Evolutionary conservation across 23 red algal species (phyloP), one percentile per base, ranked within the genome.

Genomic region (Agarophyton chilense): DNA sequence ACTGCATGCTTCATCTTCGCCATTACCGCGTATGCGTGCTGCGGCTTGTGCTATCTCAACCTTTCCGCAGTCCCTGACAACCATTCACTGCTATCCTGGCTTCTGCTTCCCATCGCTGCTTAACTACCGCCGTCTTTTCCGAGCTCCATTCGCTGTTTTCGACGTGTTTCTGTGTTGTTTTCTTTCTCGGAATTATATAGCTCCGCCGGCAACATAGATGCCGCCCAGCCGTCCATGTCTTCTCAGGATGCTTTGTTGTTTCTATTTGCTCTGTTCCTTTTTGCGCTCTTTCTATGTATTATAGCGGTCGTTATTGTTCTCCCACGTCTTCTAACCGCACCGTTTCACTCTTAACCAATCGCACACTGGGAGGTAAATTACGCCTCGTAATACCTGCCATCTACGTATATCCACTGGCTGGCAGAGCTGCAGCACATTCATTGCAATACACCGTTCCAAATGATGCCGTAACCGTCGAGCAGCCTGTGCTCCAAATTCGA

Each of bases 361-460:
- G 83, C 18, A 44, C 83, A 19, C 50, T 31, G 0, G 58, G 83
- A 24, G 64, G 64, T 54, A 34, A 64, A 11, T 52, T 88, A 16
- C 83, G 50, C 32, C 19, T 88, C 52, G 24, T 34, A 19, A 76
- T 88, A 52, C 68, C 39, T 4, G 31, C 64, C 43, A 73, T 88
- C 29, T 66, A 88, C 50, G 77, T 88, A 2, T 88, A 88, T 36
- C 83, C 83, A 21, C 71, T 88, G 7, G 83, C 83, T 8, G 83
- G 83, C 13, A 66, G 83, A 28, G 67, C 50, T 53, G 83, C 77
- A 5, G 83, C 83, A 12, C 83, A 88, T 67, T 88, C 83, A 10
- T 33, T 88, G 25, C 65, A 43, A 17, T 88, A 88, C 83, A 88
- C 83, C 16, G 52, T 77, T 13, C 71, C 83, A 4, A 66, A 88